Evolutionary conservation across 2,329 filamentous ascomycete genomes (phyloP).

Genomic region (Talaromyces sp.): DNA sequence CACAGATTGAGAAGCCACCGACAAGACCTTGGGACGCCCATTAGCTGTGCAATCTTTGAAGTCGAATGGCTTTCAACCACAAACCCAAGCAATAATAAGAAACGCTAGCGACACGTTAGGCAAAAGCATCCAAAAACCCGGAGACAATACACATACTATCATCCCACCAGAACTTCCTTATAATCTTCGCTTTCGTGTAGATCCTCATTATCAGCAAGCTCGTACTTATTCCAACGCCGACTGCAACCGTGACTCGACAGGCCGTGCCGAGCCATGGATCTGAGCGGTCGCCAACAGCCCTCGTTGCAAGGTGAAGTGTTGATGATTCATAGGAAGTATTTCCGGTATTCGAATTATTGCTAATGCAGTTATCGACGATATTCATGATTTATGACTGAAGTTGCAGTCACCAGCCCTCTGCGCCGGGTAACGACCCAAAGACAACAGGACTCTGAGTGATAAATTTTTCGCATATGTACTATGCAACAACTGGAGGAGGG

Average conservation of each 20-base stretch:
- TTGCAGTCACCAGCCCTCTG: neutral
- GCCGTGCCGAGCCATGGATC: conserved; percentile 1
- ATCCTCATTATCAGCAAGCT: conserved; percentile 10
- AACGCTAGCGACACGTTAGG: neutral
- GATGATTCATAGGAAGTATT: neutral
- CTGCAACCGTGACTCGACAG: neutral
- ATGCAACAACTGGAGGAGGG: neutral
- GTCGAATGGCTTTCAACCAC: neutral
- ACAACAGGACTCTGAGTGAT: neutral
- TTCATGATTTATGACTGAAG: neutral
- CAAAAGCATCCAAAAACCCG: no score
- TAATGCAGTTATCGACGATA: neutral
- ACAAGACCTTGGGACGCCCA: neutral
- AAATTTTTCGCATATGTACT: neutral
- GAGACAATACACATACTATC: conserved; percentile 13
- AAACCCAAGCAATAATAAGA: conserved; percentile 16
- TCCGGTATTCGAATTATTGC: neutral
- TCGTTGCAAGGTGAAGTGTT: neutral
- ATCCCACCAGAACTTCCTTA: conserved; percentile 22
- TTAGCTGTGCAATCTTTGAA: neutral
- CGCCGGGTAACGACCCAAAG: neutral
- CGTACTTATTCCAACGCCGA: neutral
- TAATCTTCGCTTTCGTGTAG: conserved; percentile 18
- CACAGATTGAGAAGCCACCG: neutral
- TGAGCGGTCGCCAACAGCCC: neutral